Percentiles rank a stretch among this genome's conserved stretches.
These are phyloP conservation scores for Brettanomyces custersianus DNA, from an alignment of 805 yeast species.

Conservation along the genomic window DNA sequence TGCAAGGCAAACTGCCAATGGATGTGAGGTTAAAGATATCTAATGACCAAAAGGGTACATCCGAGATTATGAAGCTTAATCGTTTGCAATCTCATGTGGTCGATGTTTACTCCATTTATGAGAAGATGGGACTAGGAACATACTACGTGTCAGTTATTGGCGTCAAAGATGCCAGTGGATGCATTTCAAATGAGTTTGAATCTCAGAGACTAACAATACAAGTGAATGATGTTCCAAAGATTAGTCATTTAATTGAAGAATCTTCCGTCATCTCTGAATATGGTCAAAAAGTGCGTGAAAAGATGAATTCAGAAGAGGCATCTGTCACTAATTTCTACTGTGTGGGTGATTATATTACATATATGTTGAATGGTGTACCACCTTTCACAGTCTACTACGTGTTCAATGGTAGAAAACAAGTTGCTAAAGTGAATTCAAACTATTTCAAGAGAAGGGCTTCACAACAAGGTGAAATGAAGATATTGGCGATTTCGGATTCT, in stretches of 20 bases:
- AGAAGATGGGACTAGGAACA: constrained; percentile 56
- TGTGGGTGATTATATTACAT: constrained; percentile 85
- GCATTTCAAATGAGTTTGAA: constrained; percentile 38
- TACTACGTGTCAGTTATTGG: constrained; percentile 51
- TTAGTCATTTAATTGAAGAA: constrained; percentile 33
- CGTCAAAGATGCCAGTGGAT: constrained; percentile 63
- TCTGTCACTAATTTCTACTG: constrained; percentile 45
- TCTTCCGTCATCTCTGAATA: constrained; percentile 20
- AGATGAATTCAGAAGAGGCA: constrained; percentile 1
- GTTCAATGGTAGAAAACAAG: constrained; percentile 55
- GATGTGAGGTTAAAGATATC: constrained; percentile 45
- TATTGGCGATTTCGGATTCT: constrained; percentile 66
- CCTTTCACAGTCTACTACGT: constrained; percentile 72
- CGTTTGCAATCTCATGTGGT: constrained; percentile 31
- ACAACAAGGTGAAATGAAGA: constrained; percentile 65
- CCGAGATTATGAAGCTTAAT: constrained; percentile 36
- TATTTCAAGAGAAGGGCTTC: constrained; percentile 64
- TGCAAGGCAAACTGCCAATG: constrained; percentile 58
- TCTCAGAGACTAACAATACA: constrained; percentile 32
- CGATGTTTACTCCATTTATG: constrained; percentile 35
- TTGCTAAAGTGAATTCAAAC: constrained; percentile 35
- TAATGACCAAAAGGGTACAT: constrained; percentile 50
- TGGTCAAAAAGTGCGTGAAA: constrained; percentile 6
- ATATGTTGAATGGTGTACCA: constrained; percentile 66
- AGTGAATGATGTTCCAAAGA: constrained; percentile 71